Base-by-base conservation (phyloP, 2,329 filamentous ascomycete genomes). In the Calonectria henricotiae region DNA sequence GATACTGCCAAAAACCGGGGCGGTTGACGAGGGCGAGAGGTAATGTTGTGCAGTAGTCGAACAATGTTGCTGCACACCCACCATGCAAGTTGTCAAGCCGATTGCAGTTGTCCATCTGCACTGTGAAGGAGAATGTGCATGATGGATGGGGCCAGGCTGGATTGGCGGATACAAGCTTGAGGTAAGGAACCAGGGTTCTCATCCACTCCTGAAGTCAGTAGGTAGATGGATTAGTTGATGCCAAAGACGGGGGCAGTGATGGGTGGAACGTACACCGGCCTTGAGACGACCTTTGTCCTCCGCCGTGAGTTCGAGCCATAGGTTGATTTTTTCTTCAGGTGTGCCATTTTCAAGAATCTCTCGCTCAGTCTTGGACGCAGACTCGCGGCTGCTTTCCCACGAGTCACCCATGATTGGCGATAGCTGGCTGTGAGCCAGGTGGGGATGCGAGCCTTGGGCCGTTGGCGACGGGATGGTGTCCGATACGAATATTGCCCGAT, bases 31-130 rank as follows among this genome's bases (percentile, higher is more conserved):
- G 85, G 11, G 86, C 80, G 13, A 94, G 80, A 4, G 89, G 84
- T 20, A 89, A 79, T 3, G 89, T 89, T 0, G 92, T 93, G 74
- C 89, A 86, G 68, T 88, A 83, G 81, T 94, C 93, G 74, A 94
- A 91, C 4, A 94, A 81, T 0, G 91, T 91, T 2, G 92, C 88
- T 0, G 89, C 86, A 72, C 89, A 91, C 20, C 90, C 90, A 64
- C 89, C 90, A 77, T 92, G 90, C 65, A 92, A 81, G 81, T 87
- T 91, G 30, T 80, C 80, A 15, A 86, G 68, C 6, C 84, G 81
- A 80, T 91, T 91, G 79, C 84, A 86, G 82, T 91, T 87, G 4
- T 82, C 74, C 0, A 82, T 79, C 67, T 86, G 84, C 30, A 89
- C 85, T 3, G 82, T 86, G 79, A 86, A 88, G 69, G 81, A 76